Percentiles rank a stretch among this genome's conserved stretches.
These are phyloP conservation scores for Colletotrichum nymphaeae DNA, from an alignment of 2,329 filamentous ascomycete genomes.

Conservation along the genomic window DNA sequence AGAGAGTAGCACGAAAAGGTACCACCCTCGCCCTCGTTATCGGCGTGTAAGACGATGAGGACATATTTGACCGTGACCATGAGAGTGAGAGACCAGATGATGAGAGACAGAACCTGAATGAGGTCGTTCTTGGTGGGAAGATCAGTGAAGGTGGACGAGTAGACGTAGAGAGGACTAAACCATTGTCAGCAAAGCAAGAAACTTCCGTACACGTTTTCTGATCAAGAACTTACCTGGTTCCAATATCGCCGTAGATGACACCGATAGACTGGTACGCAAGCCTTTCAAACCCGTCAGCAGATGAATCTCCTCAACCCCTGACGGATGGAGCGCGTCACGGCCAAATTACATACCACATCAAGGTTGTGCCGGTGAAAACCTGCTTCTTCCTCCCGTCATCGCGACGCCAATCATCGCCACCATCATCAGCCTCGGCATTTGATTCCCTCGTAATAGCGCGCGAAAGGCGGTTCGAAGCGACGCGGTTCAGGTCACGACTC, in stretches of 20 bases:
- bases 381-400: constrained; percentile 48
- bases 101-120: constrained; percentile 73
- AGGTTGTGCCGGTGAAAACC: constrained; percentile 48
- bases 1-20: constrained; percentile 76
- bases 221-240: constrained; percentile 47
- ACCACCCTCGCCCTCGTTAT: constrained; percentile 78
- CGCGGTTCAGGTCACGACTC: constrained; percentile 33
- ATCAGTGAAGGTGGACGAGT: constrained; percentile 72
- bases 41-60: constrained; percentile 72
- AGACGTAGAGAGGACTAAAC: constrained; percentile 74
- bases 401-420: constrained; percentile 45
- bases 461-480: constrained; percentile 37
- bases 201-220: too few relatives aligned
- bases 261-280: constrained; percentile 74
- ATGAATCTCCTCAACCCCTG: accelerated
- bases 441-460: constrained; percentile 40
- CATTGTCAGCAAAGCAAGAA: background rate
- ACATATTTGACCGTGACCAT: constrained; percentile 79
- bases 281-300: constrained; percentile 44
- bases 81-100: constrained; percentile 76
- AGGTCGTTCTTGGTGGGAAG: constrained; percentile 68
- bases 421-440: constrained; percentile 41
- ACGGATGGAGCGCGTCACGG: background rate
- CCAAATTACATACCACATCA: constrained; percentile 44
- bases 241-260: constrained; percentile 78